Conservation (phyloP, 2,329 filamentous ascomycete genomes). For the Botrytis byssoidea region DNA sequence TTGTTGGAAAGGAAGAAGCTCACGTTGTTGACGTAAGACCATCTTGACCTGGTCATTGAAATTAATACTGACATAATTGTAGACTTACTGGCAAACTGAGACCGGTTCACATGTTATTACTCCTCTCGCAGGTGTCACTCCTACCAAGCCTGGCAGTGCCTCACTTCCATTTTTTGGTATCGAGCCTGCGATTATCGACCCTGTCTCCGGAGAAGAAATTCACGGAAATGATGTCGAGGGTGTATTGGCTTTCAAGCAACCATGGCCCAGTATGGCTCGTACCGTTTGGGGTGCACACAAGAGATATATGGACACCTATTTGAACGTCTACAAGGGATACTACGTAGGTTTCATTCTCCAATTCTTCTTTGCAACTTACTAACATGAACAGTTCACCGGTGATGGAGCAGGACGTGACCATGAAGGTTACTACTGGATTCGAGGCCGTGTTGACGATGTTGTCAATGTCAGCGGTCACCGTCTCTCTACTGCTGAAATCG, state of each 20-base stretch:
- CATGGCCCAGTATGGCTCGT: conserved; percentile 97
- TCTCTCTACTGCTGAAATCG: conserved; percentile 95
- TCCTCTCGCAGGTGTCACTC: conserved; percentile 86
- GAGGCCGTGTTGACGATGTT: conserved; percentile 95
- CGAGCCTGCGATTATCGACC: conserved; percentile 95
- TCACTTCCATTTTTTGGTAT: conserved; percentile 98
- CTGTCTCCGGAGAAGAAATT: conserved; percentile 89
- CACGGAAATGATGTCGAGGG: conserved; percentile 96
- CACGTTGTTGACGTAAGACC: conserved; percentile 87
- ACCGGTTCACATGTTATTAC: conserved; percentile 96
- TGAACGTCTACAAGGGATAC: conserved; percentile 97
- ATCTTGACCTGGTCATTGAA: conserved; percentile 27
- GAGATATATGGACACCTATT: conserved; percentile 97
- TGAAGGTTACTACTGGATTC: conserved; percentile 99
- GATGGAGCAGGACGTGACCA: conserved; percentile 95
- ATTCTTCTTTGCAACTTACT: conserved; percentile 22
- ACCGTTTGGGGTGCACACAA: conserved; percentile 98
- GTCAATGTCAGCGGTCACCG: conserved; percentile 97
- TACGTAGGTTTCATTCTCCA: conserved; percentile 66
- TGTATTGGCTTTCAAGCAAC: conserved; percentile 67
- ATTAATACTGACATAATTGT: conserved; percentile 30
- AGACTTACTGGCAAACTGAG: conserved; percentile 99
- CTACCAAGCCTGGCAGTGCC: conserved; percentile 94
- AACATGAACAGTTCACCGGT: conserved; percentile 67
- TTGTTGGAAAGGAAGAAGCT: conserved; percentile 87